phyloP scores from a whole-genome alignment of 1,139 yeast genomes.

The Candida smagusa region DNA sequence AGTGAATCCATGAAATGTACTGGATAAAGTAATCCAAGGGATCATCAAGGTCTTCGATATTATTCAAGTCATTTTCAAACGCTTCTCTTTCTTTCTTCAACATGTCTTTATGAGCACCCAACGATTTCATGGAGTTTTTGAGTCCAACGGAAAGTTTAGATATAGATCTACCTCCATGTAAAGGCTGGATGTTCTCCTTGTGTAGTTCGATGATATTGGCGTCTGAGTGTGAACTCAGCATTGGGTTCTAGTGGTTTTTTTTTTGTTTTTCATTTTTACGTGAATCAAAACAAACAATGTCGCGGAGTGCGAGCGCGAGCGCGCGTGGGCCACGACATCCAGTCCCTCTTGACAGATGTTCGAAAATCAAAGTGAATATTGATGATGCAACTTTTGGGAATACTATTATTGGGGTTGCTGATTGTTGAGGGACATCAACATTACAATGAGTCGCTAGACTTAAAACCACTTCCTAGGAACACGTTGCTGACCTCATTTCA shows the following conservation, averaged over 20 bases:
- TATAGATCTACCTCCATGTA: slow-evolving; percentile 70
- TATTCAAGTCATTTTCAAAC: slow-evolving; percentile 43
- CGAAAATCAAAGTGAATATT: not conserved
- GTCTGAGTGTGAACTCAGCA: slow-evolving; percentile 16
- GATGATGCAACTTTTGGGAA: slow-evolving; percentile 2
- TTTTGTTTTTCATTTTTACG: slow-evolving; percentile 1
- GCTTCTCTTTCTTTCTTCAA: slow-evolving; percentile 34
- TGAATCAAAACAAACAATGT: slow-evolving; percentile 1
- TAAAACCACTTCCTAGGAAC: slow-evolving; percentile 72
- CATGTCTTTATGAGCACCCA: slow-evolving; percentile 22
- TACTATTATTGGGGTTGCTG: slow-evolving; percentile 4
- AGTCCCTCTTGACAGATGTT: slow-evolving; percentile 1
- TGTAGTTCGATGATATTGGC: slow-evolving; percentile 60
- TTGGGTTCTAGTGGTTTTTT: not conserved
- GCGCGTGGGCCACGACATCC: slow-evolving; percentile 1
- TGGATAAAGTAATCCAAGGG: slow-evolving; percentile 73
- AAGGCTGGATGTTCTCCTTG: slow-evolving; percentile 78
- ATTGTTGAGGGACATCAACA: slow-evolving; percentile 7
- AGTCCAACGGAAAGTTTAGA: slow-evolving; percentile 51
- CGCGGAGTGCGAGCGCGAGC: not conserved
- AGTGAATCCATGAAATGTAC: slow-evolving; percentile 70
- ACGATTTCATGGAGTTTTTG: slow-evolving; percentile 11
- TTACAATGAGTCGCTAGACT: slow-evolving; percentile 56
- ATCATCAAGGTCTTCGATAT: slow-evolving; percentile 67
- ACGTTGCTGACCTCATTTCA: slow-evolving; percentile 64